Evolutionary conservation across 805 yeast species (phyloP).

Genomic region (Myxozyma lipomycoides): DNA sequence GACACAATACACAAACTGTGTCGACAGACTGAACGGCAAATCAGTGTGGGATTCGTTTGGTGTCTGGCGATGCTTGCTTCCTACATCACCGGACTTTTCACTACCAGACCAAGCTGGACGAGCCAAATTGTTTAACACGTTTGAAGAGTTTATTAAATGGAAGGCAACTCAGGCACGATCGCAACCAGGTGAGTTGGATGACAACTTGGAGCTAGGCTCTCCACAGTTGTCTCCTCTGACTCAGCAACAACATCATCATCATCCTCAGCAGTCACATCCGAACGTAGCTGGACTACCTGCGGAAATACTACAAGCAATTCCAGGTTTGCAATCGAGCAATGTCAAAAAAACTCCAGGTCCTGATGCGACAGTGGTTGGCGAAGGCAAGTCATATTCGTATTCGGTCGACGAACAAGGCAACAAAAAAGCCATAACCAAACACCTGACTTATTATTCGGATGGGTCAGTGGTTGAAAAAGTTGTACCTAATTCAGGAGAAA

Average conservation of each 20-base stretch:
- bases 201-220: not conserved
- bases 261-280: too few relatives aligned
- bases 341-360: constrained; percentile 10
- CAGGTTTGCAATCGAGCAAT: not conserved
- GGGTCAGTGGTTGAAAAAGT: constrained; percentile 15
- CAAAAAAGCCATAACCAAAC: constrained; percentile 5
- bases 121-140: constrained; percentile 55
- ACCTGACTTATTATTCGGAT: constrained; percentile 12
- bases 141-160: constrained; percentile 25
- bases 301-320: not conserved
- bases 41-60: constrained; percentile 83
- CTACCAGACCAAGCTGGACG: constrained; percentile 29
- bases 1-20: constrained; percentile 58
- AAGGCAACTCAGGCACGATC: constrained; percentile 11
- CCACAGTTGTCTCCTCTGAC: not conserved
- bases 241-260: not conserved
- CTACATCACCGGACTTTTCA: constrained; percentile 35
- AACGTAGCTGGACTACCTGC: too few relatives aligned
- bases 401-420: constrained; percentile 10
- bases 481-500: not conserved
- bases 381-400: constrained; percentile 1
- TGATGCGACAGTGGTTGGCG: constrained; percentile 15
- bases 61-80: constrained; percentile 87
- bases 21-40: constrained; percentile 54
- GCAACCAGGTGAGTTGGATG: not conserved